These are phyloP conservation scores for Talaromyces rugulosus DNA, from an alignment of 2,329 filamentous ascomycete genomes.

Conservation along the genomic window DNA sequence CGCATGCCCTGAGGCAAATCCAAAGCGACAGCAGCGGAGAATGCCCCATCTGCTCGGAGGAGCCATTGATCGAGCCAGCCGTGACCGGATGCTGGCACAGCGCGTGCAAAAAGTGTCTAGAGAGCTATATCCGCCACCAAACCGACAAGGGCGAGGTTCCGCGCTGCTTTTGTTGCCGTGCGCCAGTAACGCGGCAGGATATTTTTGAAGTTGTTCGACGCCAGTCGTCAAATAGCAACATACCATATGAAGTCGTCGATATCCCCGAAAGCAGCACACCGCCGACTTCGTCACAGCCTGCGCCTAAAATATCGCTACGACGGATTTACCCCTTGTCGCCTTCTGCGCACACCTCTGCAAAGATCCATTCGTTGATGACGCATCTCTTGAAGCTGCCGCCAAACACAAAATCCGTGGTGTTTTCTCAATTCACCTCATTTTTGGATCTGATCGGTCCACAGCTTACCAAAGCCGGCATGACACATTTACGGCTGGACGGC, in stretches of 20 bases:
- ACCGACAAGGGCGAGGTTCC: slow-evolving; percentile 70
- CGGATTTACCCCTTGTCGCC: slow-evolving; percentile 61
- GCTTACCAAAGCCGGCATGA: slow-evolving; percentile 66
- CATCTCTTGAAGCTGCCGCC: slow-evolving; percentile 70
- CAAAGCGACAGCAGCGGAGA: slow-evolving; percentile 83
- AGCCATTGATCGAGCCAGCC: slow-evolving; percentile 90
- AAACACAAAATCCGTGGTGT: slow-evolving; percentile 81
- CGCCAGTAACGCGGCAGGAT: slow-evolving; percentile 74
- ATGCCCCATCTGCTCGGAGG: slow-evolving; percentile 91
- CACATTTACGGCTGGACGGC: slow-evolving; percentile 84
- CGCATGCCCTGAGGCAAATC: slow-evolving; percentile 85
- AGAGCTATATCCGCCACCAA: slow-evolving; percentile 85
- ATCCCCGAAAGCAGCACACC: slow-evolving; percentile 37
- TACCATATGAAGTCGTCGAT: slow-evolving; percentile 41
- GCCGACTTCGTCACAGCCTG: slow-evolving; percentile 27
- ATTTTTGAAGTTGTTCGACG: slow-evolving; percentile 89
- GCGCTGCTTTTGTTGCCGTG: slow-evolving; percentile 86
- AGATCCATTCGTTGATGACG: slow-evolving; percentile 73
- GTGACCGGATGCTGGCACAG: slow-evolving; percentile 98
- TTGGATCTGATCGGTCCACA: slow-evolving; percentile 85
- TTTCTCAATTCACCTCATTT: slow-evolving; percentile 97
- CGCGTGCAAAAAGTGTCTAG: slow-evolving; percentile 88
- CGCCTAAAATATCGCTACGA: slow-evolving; percentile 55
- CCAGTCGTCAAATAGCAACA: slow-evolving; percentile 39
- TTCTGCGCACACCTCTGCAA: slow-evolving; percentile 63